Percentiles rank a stretch among this genome's conserved stretches.
These are phyloP conservation scores for Claviceps quebecensis DNA, from an alignment of 2,329 filamentous ascomycete genomes.

Conservation along the genomic window DNA sequence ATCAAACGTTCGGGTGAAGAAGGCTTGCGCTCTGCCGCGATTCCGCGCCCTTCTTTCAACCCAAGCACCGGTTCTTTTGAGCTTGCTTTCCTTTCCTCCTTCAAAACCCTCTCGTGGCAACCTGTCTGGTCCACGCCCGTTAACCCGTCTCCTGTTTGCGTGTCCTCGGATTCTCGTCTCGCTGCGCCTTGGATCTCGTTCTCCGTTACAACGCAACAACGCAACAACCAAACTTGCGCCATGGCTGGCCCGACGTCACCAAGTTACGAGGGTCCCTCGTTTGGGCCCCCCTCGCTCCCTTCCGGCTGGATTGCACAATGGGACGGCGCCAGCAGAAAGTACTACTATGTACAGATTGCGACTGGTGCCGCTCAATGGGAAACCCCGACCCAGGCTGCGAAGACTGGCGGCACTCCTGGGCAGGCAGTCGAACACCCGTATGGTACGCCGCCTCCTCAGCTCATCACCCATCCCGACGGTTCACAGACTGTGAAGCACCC, in stretches of 20 bases:
- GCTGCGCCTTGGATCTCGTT: not conserved
- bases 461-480: slow-evolving; percentile 50
- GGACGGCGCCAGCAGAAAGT: slow-evolving; percentile 50
- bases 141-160: no score
- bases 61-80: not conserved
- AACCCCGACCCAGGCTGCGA: slow-evolving; percentile 50
- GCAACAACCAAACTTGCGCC: slow-evolving; percentile 4
- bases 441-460: slow-evolving; percentile 39
- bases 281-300: slow-evolving; percentile 45
- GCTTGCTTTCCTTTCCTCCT: no score
- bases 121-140: no score
- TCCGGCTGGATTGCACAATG: slow-evolving; percentile 58
- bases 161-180: not conserved
- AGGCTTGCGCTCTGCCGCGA: slow-evolving; percentile 1
- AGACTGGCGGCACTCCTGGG: slow-evolving; percentile 45
- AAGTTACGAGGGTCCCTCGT: slow-evolving; percentile 44
- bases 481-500: slow-evolving; percentile 46
- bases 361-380: slow-evolving; percentile 64
- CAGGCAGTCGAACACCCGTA: slow-evolving; percentile 47
- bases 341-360: slow-evolving; percentile 59
- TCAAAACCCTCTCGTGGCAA: no score
- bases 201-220: not conserved
- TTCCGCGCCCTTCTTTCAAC: not conserved
- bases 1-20: not conserved
- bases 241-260: slow-evolving; percentile 47